Conservation (phyloP, 371 early-diverging fungal genomes). For the Mortierella sp. region DNA sequence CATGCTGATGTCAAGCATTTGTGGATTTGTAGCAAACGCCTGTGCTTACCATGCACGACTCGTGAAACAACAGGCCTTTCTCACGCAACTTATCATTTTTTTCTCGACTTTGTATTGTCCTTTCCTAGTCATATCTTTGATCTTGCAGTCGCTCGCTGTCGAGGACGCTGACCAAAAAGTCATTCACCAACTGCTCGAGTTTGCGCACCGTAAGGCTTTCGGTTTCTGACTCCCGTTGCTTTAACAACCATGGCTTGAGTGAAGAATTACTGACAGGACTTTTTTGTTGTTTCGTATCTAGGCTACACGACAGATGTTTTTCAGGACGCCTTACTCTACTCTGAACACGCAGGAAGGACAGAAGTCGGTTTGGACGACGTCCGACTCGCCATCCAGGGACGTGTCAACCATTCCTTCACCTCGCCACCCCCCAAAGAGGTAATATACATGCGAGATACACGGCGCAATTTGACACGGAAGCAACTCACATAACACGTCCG, state of each 20-base stretch:
- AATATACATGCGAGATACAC: conserved; percentile 14
- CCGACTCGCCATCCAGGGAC: conserved; percentile 92
- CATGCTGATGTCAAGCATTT: too few relatives aligned
- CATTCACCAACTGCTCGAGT: conserved; percentile 96
- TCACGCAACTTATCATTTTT: background rate
- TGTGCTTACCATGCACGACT: background rate
- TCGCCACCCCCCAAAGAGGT: conserved; percentile 92
- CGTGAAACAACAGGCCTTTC: background rate
- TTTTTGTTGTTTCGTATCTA: conserved; percentile 39
- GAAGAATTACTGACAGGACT: background rate
- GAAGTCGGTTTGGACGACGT: conserved; percentile 94
- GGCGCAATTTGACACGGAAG: background rate
- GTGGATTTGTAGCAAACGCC: too few relatives aligned
- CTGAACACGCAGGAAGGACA: conserved; percentile 91
- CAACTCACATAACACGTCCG: background rate
- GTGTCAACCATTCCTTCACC: conserved; percentile 92
- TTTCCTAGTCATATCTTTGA: conserved; percentile 83
- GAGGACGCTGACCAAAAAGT: conserved; percentile 98
- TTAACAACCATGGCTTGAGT: background rate
- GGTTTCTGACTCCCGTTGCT: background rate
- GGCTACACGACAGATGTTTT: conserved; percentile 96
- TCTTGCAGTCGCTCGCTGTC: conserved; percentile 93
- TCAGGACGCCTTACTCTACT: conserved; percentile 93
- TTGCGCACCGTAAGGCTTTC: conserved; percentile 76
- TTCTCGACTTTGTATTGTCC: background rate